Conservation (phyloP, 1,284 basidiomycete species). For the Rugosomyces carneus region DNA sequence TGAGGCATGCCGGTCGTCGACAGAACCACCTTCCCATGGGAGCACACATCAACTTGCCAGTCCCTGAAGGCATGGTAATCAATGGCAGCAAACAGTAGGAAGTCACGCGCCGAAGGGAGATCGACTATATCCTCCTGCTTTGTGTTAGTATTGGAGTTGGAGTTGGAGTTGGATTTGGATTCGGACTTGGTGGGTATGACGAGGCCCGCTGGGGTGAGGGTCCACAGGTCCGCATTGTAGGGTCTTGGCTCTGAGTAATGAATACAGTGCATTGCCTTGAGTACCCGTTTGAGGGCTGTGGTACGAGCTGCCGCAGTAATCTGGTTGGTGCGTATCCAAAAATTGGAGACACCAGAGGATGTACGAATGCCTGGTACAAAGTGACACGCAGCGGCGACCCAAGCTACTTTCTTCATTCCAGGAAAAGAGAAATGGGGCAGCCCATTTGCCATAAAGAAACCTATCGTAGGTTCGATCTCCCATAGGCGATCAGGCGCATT, state of each 20-base stretch:
- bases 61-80: conserved; percentile 22
- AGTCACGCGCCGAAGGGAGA: conserved; percentile 20
- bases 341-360: background rate
- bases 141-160: background rate
- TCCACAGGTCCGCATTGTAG: background rate
- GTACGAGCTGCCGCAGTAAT: background rate
- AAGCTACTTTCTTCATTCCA: background rate
- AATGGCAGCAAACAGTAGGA: conserved; percentile 22
- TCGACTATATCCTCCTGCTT: conserved; percentile 5
- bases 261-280: background rate
- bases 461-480: conserved; percentile 14
- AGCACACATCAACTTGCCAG: conserved; percentile 19
- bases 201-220: background rate
- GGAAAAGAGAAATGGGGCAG: background rate
- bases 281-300: background rate
- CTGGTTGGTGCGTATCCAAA: background rate
- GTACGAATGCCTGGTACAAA: background rate
- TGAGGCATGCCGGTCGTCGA: background rate
- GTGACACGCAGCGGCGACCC: background rate
- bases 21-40: background rate
- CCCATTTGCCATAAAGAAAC: background rate
- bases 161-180: background rate
- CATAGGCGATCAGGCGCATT: conserved; percentile 19
- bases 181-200: background rate
- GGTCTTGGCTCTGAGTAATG: background rate